phyloP scores from a whole-genome alignment of 1,284 basidiomycete genomes.

The Melampsora americana region DNA sequence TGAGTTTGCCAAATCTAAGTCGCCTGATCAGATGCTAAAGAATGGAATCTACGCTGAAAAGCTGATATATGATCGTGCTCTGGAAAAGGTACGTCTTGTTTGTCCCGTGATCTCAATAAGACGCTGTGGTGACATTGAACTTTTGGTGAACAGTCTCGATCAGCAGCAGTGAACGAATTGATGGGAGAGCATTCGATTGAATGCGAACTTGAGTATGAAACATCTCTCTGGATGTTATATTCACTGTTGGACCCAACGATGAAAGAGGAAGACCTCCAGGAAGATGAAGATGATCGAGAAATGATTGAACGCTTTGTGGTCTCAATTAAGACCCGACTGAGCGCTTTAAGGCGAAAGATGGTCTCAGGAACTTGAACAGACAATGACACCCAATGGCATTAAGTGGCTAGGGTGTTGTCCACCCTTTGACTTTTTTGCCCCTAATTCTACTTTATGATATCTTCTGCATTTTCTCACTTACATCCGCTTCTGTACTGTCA shows the following conservation, averaged over 20 bases:
- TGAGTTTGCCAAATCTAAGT: constrained; percentile 59
- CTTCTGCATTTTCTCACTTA: neutral
- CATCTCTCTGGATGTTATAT: constrained; percentile 85
- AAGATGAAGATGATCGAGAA: constrained; percentile 3
- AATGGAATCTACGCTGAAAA: constrained; percentile 58
- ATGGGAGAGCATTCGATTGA: constrained; percentile 70
- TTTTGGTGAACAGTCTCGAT: constrained; percentile 67
- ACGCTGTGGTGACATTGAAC: constrained; percentile 58
- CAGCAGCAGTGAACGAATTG: constrained; percentile 85
- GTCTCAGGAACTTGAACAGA: neutral
- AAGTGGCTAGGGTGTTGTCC: neutral
- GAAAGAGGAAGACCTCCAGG: constrained; percentile 61
- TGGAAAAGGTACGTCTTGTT: constrained; percentile 63
- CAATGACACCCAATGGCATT: too few relatives aligned
- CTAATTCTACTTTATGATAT: neutral
- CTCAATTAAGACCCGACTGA: constrained; percentile 11
- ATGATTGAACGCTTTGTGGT: constrained; percentile 7
- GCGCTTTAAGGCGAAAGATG: neutral
- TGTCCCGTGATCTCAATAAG: constrained; percentile 61
- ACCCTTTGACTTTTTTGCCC: neutral
- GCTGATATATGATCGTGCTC: constrained; percentile 61
- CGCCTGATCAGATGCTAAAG: constrained; percentile 57
- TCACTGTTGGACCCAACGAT: constrained; percentile 85
- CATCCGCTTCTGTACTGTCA: too few relatives aligned
- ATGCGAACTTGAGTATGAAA: constrained; percentile 90